Conservation (phyloP, 352 stramenopile genomes). For the Phytopythium vexans region DNA sequence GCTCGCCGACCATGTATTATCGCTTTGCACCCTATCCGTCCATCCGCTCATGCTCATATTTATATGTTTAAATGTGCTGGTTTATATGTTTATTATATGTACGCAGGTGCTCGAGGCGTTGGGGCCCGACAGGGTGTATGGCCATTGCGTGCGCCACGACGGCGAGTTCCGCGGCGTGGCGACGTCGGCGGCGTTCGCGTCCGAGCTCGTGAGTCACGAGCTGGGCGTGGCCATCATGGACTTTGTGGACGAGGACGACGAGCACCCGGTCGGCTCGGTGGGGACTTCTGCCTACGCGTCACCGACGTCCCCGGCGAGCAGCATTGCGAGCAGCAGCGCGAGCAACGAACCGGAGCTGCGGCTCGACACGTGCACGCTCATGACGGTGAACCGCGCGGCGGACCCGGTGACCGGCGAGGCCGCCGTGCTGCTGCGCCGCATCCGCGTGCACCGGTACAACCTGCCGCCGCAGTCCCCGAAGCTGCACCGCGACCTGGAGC, state of each 20-base stretch:
- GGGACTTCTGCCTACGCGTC: not conserved
- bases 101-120: constrained; percentile 27
- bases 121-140: constrained; percentile 28
- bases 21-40: not conserved
- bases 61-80: not conserved
- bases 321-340: not conserved
- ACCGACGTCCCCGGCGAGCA: not conserved
- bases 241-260: constrained; percentile 47
- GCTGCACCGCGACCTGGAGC: constrained; percentile 33
- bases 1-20: constrained; percentile 10
- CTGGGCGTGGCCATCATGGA: constrained; percentile 36
- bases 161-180: constrained; percentile 32
- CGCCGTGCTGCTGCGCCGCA: constrained; percentile 30
- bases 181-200: constrained; percentile 32
- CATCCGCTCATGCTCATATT: too few relatives aligned
- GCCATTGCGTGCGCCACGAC: constrained; percentile 31
- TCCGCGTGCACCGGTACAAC: constrained; percentile 47
- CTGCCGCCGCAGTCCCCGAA: constrained; percentile 34
- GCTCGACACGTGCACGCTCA: constrained; percentile 27
- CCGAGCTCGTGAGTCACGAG: constrained; percentile 35
- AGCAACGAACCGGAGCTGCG: constrained; percentile 12
- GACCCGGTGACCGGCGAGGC: constrained; percentile 18
- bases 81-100: not conserved
- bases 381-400: constrained; percentile 20
- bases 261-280: constrained; percentile 4